A percentile compares a stretch with the other conserved stretches of the same genome.
phyloP scores from a whole-genome alignment of 352 stramenopile species.

The Phytophthora macrochlamydospora region DNA sequence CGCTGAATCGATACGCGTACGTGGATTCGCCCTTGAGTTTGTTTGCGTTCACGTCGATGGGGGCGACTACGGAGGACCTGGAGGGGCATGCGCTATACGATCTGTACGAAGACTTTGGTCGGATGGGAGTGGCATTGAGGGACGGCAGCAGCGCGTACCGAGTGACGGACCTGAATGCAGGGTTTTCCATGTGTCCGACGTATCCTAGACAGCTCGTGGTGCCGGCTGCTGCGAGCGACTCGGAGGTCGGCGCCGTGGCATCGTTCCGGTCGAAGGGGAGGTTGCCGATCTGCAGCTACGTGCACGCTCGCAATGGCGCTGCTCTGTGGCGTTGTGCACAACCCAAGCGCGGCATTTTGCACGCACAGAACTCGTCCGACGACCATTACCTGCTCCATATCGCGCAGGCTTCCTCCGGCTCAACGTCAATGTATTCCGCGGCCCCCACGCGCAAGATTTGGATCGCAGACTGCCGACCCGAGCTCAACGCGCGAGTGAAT shows the following conservation, averaged over 20 bases:
- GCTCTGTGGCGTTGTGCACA: slow-evolving; percentile 87
- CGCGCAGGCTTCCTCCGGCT: slow-evolving; percentile 27
- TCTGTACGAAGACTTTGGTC: slow-evolving; percentile 65
- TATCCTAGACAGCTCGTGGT: slow-evolving; percentile 83
- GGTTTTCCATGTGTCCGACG: slow-evolving; percentile 80
- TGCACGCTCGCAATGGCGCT: slow-evolving; percentile 67
- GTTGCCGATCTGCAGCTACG: slow-evolving; percentile 84
- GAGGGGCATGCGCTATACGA: slow-evolving; percentile 71
- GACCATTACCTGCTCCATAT: slow-evolving; percentile 79
- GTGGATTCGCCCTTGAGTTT: slow-evolving; percentile 71
- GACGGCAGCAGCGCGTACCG: slow-evolving; percentile 40
- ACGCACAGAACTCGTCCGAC: slow-evolving; percentile 71
- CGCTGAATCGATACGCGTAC: slow-evolving; percentile 75
- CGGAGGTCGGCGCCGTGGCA: slow-evolving; percentile 66
- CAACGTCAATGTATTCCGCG: slow-evolving; percentile 16
- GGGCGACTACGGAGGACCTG: slow-evolving; percentile 33
- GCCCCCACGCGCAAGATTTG: slow-evolving; percentile 60
- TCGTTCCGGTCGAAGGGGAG: slow-evolving; percentile 85
- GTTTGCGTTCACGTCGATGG: slow-evolving; percentile 64
- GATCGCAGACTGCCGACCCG: slow-evolving; percentile 91
- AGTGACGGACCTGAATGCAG: slow-evolving; percentile 66
- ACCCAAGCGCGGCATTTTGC: slow-evolving; percentile 85
- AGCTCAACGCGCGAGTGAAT: slow-evolving; percentile 91
- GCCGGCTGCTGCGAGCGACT: slow-evolving; percentile 63
- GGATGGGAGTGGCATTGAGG: slow-evolving; percentile 70